Conservation (phyloP, 768 basidiomycete genomes). For the Phlegmacium glaucopus region DNA sequence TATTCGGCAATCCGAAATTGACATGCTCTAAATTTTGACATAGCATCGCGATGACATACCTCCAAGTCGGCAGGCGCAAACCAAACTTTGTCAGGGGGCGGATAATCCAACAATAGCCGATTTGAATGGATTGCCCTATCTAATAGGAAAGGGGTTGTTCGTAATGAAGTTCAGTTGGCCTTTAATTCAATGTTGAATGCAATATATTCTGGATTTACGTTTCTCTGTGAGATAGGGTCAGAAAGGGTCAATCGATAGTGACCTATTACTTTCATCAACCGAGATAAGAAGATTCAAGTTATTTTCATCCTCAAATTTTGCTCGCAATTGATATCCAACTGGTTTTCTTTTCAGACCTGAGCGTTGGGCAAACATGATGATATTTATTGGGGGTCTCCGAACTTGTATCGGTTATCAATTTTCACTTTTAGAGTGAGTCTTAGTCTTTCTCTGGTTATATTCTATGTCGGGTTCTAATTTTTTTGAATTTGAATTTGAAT, state of each 20-base stretch:
- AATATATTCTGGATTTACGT: neutral
- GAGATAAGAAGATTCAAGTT: conserved; percentile 54
- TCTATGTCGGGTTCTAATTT: no score
- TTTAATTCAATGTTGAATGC: neutral
- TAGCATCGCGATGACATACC: conserved; percentile 51
- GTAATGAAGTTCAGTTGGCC: conserved; percentile 33
- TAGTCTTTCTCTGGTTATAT: no score
- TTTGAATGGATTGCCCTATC: conserved; percentile 59
- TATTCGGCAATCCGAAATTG: no score
- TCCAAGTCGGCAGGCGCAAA: conserved; percentile 44
- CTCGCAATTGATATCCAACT: conserved; percentile 20
- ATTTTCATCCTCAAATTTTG: neutral
- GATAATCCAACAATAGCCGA: conserved; percentile 68
- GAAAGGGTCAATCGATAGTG: conserved; percentile 40
- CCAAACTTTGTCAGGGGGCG: conserved; percentile 54
- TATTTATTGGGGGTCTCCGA: no score
- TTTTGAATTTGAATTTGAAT: no score
- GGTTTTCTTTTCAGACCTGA: no score
- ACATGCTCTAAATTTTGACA: no score
- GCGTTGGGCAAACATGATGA: conserved; percentile 52
- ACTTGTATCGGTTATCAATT: no score
- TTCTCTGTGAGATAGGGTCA: no score
- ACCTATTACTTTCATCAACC: conserved; percentile 51
- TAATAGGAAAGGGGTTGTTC: conserved; percentile 41
- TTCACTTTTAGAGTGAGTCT: no score